phyloP scores from a whole-genome alignment of 2,329 filamentous ascomycete genomes.

The Remersonia thermophila region DNA sequence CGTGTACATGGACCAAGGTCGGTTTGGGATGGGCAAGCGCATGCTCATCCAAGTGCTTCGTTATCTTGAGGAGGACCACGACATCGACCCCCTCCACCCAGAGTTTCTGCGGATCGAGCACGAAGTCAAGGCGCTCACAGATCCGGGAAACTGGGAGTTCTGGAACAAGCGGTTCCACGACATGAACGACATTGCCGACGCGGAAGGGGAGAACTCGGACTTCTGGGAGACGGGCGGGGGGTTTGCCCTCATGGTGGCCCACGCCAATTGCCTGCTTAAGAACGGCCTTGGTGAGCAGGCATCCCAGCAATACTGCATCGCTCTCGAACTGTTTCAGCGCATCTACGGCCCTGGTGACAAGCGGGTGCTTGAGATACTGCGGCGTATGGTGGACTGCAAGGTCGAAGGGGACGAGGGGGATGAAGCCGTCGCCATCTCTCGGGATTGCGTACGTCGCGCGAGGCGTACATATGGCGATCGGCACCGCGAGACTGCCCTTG shows the following conservation, averaged over 20 bases:
- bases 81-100: too few species aligned
- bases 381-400: constrained; percentile 3
- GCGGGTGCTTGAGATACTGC: neutral
- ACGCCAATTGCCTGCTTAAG: neutral
- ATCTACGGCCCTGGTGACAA: constrained; percentile 1
- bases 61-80: too few species aligned
- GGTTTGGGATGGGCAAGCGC: constrained; percentile 1
- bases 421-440: neutral
- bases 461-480: constrained; percentile 1
- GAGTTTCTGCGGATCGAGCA: neutral
- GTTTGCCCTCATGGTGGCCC: neutral
- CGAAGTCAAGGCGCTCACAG: neutral
- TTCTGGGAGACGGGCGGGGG: neutral
- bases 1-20: too few species aligned
- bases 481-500: constrained; percentile 3
- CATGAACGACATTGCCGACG: neutral
- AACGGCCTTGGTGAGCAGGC: neutral
- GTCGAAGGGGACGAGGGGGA: constrained; percentile 1
- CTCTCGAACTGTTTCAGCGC: neutral
- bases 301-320: neutral
- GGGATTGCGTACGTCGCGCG: constrained; percentile 1
- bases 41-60: neutral
- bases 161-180: neutral
- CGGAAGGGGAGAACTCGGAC: neutral
- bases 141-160: neutral